These are phyloP conservation scores for Wickerhamiella kazuoi DNA, from an alignment of 805 yeast genomes.

Conservation along the genomic window DNA sequence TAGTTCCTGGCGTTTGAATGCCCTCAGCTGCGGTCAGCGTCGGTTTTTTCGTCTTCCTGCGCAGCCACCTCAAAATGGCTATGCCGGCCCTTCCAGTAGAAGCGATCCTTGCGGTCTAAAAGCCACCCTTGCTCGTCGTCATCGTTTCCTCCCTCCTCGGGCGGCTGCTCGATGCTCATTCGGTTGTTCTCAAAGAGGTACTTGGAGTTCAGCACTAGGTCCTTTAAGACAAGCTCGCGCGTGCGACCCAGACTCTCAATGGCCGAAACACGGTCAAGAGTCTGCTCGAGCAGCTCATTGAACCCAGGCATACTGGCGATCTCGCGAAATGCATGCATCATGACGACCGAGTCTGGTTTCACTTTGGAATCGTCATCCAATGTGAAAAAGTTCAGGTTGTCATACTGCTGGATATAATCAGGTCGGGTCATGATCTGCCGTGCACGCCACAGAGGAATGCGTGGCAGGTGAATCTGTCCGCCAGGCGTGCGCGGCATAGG, in stretches of 20 bases:
- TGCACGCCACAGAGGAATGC: conserved; percentile 67
- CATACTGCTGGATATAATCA: conserved; percentile 60
- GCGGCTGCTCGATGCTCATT: conserved; percentile 7
- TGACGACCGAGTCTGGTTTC: conserved; percentile 66
- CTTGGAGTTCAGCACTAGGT: conserved; percentile 28
- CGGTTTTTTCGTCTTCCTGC: background rate
- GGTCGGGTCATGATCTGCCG: conserved; percentile 73
- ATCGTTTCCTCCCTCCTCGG: conserved; percentile 11
- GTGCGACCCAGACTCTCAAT: conserved; percentile 68
- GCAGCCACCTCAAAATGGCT: too few relatives aligned
- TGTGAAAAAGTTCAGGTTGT: conserved; percentile 61
- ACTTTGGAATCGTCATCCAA: conserved; percentile 55
- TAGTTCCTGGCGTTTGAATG: too few relatives aligned
- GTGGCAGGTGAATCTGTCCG: conserved; percentile 42
- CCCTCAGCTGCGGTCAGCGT: background rate
- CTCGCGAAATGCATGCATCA: conserved; percentile 81
- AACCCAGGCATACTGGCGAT: conserved; percentile 57
- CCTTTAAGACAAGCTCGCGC: conserved; percentile 56
- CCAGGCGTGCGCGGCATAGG: conserved; percentile 4
- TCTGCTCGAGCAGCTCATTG: conserved; percentile 44
- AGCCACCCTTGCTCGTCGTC: conserved; percentile 11
- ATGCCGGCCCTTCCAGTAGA: conserved; percentile 10
- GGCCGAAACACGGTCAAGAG: conserved; percentile 49
- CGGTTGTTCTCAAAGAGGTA: conserved; percentile 10
- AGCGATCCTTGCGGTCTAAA: conserved; percentile 8